These are phyloP conservation scores for Rosa hybrid DNA, from an alignment of 331 rosid species.

Conservation along the genomic window DNA sequence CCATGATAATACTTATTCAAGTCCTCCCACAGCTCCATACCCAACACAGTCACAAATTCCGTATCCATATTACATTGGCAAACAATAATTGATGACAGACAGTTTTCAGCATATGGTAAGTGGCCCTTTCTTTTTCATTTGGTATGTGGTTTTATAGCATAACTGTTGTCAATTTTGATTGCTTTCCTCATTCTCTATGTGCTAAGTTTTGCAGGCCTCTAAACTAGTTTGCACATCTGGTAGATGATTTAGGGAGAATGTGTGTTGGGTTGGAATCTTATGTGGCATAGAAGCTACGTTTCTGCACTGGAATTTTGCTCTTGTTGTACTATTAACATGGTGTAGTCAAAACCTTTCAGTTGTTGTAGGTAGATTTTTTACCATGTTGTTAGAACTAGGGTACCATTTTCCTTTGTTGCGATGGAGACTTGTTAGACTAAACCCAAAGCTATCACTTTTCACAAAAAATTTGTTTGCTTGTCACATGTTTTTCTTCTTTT, in stretches of 20 bases:
- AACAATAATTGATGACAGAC: slow-evolving; percentile 38
- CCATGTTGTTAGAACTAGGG: not conserved
- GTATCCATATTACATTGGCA: slow-evolving; percentile 64
- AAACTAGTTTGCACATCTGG: slow-evolving; percentile 4
- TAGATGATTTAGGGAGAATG: slow-evolving; percentile 14
- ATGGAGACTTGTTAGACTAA: not conserved
- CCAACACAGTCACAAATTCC: slow-evolving; percentile 50
- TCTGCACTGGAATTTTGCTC: slow-evolving; percentile 9
- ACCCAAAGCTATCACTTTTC: no score
- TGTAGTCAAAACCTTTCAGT: slow-evolving; percentile 4
- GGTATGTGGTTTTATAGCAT: slow-evolving; percentile 9
- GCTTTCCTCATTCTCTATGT: not conserved
- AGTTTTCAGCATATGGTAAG: slow-evolving; percentile 3
- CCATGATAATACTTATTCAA: slow-evolving; percentile 51
- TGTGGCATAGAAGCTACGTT: not conserved
- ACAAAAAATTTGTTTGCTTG: no score
- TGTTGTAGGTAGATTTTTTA: not conserved
- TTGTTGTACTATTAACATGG: slow-evolving; percentile 15
- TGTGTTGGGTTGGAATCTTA: not conserved
- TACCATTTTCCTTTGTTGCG: not conserved
- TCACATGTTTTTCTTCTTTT: no score
- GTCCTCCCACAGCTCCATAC: slow-evolving; percentile 47
- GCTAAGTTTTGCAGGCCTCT: slow-evolving; percentile 21
- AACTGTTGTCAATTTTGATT: slow-evolving; percentile 12
- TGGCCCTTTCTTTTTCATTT: slow-evolving; percentile 1